These are phyloP conservation scores for Macrolepiota fuliginosa DNA, from an alignment of 768 basidiomycete genomes.

Conservation along the genomic window DNA sequence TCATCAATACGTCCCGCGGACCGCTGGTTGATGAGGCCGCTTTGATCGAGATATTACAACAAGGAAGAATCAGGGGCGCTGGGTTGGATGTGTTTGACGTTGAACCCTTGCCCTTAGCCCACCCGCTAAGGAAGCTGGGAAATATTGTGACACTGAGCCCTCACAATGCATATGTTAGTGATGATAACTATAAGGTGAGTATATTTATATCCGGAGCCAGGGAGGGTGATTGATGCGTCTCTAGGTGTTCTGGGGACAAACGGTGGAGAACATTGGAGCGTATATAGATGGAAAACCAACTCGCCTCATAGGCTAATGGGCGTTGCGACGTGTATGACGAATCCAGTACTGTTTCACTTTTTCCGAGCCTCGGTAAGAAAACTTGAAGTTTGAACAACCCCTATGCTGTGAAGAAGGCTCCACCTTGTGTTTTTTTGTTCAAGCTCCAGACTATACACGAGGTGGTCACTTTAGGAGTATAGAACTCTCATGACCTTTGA, in stretches of 20 bases:
- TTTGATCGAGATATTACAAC: constrained; percentile 44
- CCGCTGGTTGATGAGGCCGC: constrained; percentile 61
- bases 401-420: too few relatives aligned
- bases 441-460: too few relatives aligned
- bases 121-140: constrained; percentile 47
- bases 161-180: constrained; percentile 55
- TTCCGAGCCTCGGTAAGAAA: too few relatives aligned
- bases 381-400: too few relatives aligned
- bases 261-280: constrained; percentile 54
- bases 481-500: too few relatives aligned
- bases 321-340: too few relatives aligned
- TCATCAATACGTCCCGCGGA: constrained; percentile 69
- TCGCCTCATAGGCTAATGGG: not conserved
- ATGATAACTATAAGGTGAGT: constrained; percentile 48
- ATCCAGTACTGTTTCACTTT: too few relatives aligned
- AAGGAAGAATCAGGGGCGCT: constrained; percentile 51
- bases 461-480: too few relatives aligned
- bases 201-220: not conserved
- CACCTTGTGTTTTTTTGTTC: too few relatives aligned
- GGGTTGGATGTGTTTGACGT: constrained; percentile 66
- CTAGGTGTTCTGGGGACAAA: constrained; percentile 50
- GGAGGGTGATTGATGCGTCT: not conserved
- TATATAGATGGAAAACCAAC: constrained; percentile 44
- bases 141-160: constrained; percentile 57
- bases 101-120: constrained; percentile 58